A percentile compares a stretch with the other conserved stretches of the same genome.
phyloP scores from a whole-genome alignment of 139 green algal species.

The Coccomyxa sp. region DNA sequence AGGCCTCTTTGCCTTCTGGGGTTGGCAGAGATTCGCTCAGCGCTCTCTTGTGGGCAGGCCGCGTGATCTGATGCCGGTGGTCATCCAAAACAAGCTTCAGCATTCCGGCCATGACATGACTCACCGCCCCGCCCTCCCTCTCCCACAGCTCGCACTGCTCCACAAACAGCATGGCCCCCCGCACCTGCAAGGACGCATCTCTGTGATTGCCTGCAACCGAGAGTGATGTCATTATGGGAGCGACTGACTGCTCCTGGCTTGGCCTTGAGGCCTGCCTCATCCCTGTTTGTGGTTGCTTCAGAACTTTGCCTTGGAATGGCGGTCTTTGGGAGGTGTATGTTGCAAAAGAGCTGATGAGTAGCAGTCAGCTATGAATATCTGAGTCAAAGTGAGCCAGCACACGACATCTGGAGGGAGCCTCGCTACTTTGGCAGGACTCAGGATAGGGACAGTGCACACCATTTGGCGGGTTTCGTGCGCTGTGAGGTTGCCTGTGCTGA shows the following conservation, averaged over 20 bases:
- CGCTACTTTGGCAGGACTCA: too few species aligned
- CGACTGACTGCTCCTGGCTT: too few species aligned
- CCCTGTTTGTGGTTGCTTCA: background rate
- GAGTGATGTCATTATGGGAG: too few species aligned
- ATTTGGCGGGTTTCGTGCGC: background rate
- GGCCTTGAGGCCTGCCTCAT: background rate
- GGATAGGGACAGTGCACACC: background rate
- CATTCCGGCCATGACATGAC: background rate
- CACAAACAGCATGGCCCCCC: background rate
- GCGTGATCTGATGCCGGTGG: background rate
- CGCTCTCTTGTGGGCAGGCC: too few species aligned
- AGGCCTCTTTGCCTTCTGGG: too few species aligned
- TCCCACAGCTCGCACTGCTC: background rate
- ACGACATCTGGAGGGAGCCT: background rate
- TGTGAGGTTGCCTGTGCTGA: background rate
- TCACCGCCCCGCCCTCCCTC: background rate
- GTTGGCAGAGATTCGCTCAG: too few species aligned
- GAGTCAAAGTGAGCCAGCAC: too few species aligned
- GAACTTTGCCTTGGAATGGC: background rate
- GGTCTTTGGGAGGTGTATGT: background rate
- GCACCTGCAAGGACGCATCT: background rate
- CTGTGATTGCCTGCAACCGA: background rate
- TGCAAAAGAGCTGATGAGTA: background rate
- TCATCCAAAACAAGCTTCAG: background rate
- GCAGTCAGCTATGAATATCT: background rate